phyloP scores from a whole-genome alignment of 1,284 basidiomycete genomes.

The Ganoderma lucidum region DNA sequence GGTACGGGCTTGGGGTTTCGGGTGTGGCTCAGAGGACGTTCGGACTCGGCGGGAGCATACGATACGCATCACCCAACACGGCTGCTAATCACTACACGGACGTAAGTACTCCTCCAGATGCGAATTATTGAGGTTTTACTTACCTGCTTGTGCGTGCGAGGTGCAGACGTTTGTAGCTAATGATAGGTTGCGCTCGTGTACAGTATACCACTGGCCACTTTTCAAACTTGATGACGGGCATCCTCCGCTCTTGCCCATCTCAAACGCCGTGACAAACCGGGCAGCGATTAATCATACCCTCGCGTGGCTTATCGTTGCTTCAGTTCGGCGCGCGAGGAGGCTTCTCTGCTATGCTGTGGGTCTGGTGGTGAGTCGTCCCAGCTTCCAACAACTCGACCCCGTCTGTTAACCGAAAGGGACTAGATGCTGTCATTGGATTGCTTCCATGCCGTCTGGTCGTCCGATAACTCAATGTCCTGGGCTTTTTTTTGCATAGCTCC shows the following conservation, averaged over 20 bases:
- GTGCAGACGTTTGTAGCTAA: background rate
- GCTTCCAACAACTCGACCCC: background rate
- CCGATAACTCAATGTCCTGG: background rate
- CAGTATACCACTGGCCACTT: background rate
- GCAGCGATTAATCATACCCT: background rate
- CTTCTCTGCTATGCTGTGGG: background rate
- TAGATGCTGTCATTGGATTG: background rate
- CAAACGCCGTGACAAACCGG: background rate
- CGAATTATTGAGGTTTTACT: background rate
- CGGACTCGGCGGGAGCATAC: slow-evolving; percentile 1
- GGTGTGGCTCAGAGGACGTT: background rate
- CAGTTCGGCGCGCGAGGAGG: background rate
- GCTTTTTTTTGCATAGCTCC: background rate
- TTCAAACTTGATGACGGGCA: background rate
- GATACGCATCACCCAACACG: background rate
- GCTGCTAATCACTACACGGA: background rate
- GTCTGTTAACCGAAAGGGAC: background rate
- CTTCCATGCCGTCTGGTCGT: background rate
- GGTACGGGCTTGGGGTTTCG: background rate
- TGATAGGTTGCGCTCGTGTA: background rate
- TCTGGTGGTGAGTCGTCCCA: background rate
- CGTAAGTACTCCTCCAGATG: background rate
- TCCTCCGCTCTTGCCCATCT: background rate
- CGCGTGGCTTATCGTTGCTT: background rate
- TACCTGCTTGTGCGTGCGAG: background rate